Conservation (phyloP, 2,329 filamentous ascomycete species). For the Fusarium guadeloupense region DNA sequence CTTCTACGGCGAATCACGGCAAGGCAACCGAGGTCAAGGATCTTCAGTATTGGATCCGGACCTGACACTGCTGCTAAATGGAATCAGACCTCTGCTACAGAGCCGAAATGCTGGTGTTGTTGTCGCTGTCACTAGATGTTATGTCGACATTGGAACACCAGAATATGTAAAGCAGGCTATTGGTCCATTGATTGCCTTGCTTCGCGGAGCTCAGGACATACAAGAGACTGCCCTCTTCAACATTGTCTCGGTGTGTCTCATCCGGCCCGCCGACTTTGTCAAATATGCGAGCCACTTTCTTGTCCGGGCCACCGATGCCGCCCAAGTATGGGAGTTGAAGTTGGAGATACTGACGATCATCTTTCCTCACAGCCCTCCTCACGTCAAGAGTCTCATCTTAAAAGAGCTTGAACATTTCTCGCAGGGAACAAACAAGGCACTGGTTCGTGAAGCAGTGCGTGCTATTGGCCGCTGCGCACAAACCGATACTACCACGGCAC, state of each 20-base stretch:
- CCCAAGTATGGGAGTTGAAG: constrained; percentile 89
- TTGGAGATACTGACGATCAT: constrained; percentile 90
- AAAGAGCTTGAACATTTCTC: constrained; percentile 96
- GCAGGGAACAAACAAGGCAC: constrained; percentile 73
- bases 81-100: constrained; percentile 84
- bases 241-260: constrained; percentile 89
- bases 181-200: constrained; percentile 84
- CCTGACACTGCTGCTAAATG: constrained; percentile 80
- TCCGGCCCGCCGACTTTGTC: constrained; percentile 81
- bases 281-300: constrained; percentile 91
- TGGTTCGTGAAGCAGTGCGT: constrained; percentile 88
- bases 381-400: constrained; percentile 85
- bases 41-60: constrained; percentile 77
- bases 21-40: constrained; percentile 56
- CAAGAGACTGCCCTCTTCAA: constrained; percentile 92
- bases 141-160: constrained; percentile 82
- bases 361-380: constrained; percentile 81
- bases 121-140: constrained; percentile 84
- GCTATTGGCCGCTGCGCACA: constrained; percentile 95
- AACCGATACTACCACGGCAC: constrained; percentile 73
- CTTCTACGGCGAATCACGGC: constrained; percentile 79
- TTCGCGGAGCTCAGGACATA: constrained; percentile 86
- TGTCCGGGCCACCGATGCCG: constrained; percentile 79
- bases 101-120: constrained; percentile 95
- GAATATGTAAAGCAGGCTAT: constrained; percentile 79